These are phyloP conservation scores for Plasmodium coatneyi DNA, from an alignment of 169 alveolate genomes.

Conservation along the genomic window DNA sequence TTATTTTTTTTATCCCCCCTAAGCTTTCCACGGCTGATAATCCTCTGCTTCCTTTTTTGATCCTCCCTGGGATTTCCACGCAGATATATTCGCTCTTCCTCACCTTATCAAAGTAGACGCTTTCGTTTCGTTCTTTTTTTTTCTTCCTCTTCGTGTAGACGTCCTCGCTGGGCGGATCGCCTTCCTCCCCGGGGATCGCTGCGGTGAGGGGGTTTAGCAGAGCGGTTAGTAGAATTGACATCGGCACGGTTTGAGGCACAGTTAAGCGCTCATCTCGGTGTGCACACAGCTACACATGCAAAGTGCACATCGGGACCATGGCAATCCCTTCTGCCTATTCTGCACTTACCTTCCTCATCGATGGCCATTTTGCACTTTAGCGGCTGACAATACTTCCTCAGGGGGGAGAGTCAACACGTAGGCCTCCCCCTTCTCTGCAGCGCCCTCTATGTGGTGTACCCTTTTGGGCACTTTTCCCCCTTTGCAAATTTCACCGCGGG, in stretches of 20 bases:
- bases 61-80: slow-evolving; percentile 65
- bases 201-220: not conserved
- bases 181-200: slow-evolving; percentile 7
- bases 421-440: not conserved
- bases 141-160: not conserved
- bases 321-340: not conserved
- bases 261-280: not conserved
- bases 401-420: not conserved
- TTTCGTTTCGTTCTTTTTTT: slow-evolving; percentile 38
- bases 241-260: not conserved
- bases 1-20: slow-evolving; percentile 68
- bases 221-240: not conserved
- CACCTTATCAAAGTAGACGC: slow-evolving; percentile 14
- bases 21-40: slow-evolving; percentile 74
- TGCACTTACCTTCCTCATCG: not conserved
- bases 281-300: not conserved
- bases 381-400: not conserved
- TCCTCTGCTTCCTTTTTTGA: slow-evolving; percentile 54
- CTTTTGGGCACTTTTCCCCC: not conserved
- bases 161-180: not conserved
- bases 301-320: not conserved
- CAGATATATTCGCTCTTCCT: slow-evolving; percentile 53
- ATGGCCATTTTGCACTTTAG: not conserved
- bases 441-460: not conserved
- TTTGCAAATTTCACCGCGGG: not conserved